phyloP scores from a whole-genome alignment of 1,139 yeast genomes.

The Arxiozyma bovina region DNA sequence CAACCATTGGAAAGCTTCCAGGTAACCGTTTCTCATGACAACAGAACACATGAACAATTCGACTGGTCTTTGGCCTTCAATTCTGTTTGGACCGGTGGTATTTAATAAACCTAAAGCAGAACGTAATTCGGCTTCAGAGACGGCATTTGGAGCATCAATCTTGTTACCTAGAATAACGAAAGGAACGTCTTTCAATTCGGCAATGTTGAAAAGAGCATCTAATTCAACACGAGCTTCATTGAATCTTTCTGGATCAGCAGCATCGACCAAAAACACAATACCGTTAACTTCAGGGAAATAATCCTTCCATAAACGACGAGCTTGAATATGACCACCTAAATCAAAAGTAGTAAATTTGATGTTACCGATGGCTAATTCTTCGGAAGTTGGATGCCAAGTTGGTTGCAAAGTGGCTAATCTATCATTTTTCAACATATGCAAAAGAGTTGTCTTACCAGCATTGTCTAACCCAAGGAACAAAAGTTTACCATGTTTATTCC shows the following conservation, averaged over 20 bases:
- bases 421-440: conserved; percentile 95
- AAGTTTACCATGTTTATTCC: conserved; percentile 97
- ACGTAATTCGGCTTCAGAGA: conserved; percentile 89
- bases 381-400: conserved; percentile 96
- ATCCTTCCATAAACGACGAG: conserved; percentile 98
- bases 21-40: conserved; percentile 93
- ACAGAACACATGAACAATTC: conserved; percentile 97
- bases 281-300: conserved; percentile 99
- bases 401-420: conserved; percentile 97
- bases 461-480: conserved; percentile 93
- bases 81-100: conserved; percentile 76
- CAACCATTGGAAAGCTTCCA: conserved; percentile 94
- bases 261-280: conserved; percentile 91
- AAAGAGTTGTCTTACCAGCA: conserved; percentile 95
- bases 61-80: conserved; percentile 80
- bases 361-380: conserved; percentile 92
- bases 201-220: conserved; percentile 85
- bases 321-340: conserved; percentile 96
- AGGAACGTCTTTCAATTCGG: conserved; percentile 83
- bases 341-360: conserved; percentile 97
- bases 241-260: conserved; percentile 93
- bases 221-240: conserved; percentile 91
- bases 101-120: conserved; percentile 79
- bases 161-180: conserved; percentile 92
- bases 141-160: conserved; percentile 90